Evolutionary conservation across 805 yeast species (phyloP), one percentile per base, ranked within the genome.

Genomic region (Teunomyces funiuensis): DNA sequence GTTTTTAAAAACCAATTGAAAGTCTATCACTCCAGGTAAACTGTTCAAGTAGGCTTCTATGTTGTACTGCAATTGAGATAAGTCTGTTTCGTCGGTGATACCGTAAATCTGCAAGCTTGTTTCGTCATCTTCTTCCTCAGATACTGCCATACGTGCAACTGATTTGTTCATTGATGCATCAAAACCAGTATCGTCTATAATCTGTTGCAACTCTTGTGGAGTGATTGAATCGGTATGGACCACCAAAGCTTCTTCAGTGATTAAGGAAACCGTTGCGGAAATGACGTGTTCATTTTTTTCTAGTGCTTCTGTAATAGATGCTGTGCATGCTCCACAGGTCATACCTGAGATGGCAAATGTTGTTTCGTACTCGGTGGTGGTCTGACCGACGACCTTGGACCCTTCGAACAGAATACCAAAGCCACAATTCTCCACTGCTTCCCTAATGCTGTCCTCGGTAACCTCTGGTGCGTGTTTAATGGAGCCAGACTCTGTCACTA

Each of bases 401-500:
- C 28, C 16, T 16, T 33, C 40, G 10, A 28, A 17, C 23, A 42
- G 14, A 13, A 53, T 54, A 18, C 61, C 70, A 42, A 70, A 71
- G 3, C 76, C 76, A 45, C 73, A 65, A 31, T 83, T 85, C 45
- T 88, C 95, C 11, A 90, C 75, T 2, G 79, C 63, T 16, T 76
- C 79, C 19, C 60, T 57, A 2, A 89, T 56, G 3, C 51, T 52
- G 1, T 66, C 74, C 1, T 56, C 45, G 0, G 69, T 40, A 1
- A 73, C 52, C 0, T 41, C 25, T 2, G 62, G 48, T 28, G 61
- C 62, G 55, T 83, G 89, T 7, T 55, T 58, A 2, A 88, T 75
- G 13, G 63, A 55, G 2, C 90, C 96, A 37, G 79, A 77, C 50
- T 86, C 93, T 0, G 96, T 87, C 3, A 87, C 65, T 22, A 88